These are phyloP conservation scores for Penicillium expansum DNA, from an alignment of 2,329 filamentous ascomycete genomes.

Conservation along the genomic window DNA sequence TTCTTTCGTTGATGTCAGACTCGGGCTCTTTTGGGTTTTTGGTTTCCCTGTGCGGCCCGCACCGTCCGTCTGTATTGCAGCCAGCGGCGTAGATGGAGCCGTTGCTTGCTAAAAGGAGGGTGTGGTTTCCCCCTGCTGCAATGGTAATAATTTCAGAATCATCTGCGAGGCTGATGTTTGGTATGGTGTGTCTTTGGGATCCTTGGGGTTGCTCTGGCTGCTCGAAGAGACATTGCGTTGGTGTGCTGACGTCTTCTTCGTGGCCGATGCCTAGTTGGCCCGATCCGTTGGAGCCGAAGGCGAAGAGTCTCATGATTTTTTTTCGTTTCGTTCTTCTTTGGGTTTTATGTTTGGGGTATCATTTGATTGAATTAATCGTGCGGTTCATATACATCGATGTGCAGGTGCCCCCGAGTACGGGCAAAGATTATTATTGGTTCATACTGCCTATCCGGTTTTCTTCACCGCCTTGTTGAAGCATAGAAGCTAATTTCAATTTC, in stretches of 20 bases:
- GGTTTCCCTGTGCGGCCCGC: conserved; percentile 25
- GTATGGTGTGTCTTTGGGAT: background rate
- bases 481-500: too few species aligned
- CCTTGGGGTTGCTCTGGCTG: conserved; percentile 23
- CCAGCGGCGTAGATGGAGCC: conserved; percentile 66
- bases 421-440: too few species aligned
- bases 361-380: background rate
- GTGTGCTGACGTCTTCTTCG: conserved; percentile 66
- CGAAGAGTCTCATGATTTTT: conserved; percentile 52
- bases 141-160: conserved; percentile 37
- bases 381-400: background rate
- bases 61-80: conserved; percentile 52
- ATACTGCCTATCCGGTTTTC: too few species aligned
- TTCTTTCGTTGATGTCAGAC: background rate
- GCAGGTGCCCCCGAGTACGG: background rate
- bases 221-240: conserved; percentile 60
- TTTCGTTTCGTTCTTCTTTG: background rate
- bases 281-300: conserved; percentile 74
- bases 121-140: conserved; percentile 80
- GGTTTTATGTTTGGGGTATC: background rate
- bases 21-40: background rate
- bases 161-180: background rate
- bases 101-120: conserved; percentile 63
- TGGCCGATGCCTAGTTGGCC: conserved; percentile 72
- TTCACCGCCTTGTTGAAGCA: background rate